Conservation (phyloP, 106 monocot species). For the Allium fistulosum region DNA sequence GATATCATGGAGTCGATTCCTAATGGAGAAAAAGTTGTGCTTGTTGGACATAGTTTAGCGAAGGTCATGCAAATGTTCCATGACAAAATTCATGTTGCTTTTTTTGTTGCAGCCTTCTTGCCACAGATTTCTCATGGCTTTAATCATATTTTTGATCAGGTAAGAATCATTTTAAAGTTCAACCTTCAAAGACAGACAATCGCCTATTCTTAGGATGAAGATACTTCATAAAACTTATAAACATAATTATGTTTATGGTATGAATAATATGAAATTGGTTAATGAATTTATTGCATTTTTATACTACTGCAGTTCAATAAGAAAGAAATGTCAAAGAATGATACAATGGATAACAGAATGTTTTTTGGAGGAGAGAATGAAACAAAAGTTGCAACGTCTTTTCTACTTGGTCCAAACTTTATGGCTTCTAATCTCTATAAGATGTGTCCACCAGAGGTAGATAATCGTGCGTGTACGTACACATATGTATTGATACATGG, state of each 20-base stretch:
- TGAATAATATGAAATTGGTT: background rate
- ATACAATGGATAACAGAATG: background rate
- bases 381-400: background rate
- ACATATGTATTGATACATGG: no score
- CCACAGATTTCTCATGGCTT: slow-evolving; percentile 7
- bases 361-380: background rate
- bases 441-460: slow-evolving; percentile 8
- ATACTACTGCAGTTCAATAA: background rate
- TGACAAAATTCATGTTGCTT: slow-evolving; percentile 20
- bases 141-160: background rate
- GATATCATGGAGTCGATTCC: slow-evolving; percentile 8
- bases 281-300: background rate
- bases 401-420: slow-evolving; percentile 4
- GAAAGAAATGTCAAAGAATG: background rate
- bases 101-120: slow-evolving; percentile 18
- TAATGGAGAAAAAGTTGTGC: slow-evolving; percentile 12
- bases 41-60: slow-evolving; percentile 33
- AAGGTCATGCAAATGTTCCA: slow-evolving; percentile 25
- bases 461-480: no score
- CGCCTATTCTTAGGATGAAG: no score
- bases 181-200: background rate
- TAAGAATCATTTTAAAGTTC: background rate
- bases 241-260: background rate
- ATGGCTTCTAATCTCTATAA: slow-evolving; percentile 8
- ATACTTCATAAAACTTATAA: background rate